Evolutionary conservation across 1,139 yeast species (phyloP), one percentile per base, ranked within the genome.

Genomic region (Candida tropicalis): DNA sequence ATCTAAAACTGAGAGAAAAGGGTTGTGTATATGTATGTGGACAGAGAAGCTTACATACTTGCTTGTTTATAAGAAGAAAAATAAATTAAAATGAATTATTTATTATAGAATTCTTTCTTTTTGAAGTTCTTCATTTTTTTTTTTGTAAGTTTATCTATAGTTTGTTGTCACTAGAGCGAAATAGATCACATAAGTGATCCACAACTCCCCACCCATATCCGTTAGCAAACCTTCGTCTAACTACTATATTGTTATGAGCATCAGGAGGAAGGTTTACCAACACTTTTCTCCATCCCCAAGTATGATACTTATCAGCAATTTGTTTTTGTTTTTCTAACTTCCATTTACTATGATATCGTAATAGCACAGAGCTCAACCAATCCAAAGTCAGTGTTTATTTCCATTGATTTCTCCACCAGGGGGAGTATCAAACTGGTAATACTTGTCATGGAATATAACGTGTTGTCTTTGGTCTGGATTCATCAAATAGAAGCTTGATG

Each of bases 181-280:
- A 37, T 23, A 37, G 12, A 16, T 52, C 55, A 45, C 67, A 61
- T 20, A 66, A 43, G 44, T 64, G 68, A 46, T 86, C 89, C 24
- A 93, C 71, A 0, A 90, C 97, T 0, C 87, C 89, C 97, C 98
- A 91, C 2, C 99, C 99, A 63, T 85, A 91, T 0, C 97, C 96
- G 66, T 93, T 93, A 8, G 95, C 82, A 70, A 88, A 93, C 48
- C 90, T 68, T 52, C 99, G 72, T 50, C 99, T 70, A 0, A 93
- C 99, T 12, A 87, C 73, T 35, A 95, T 90, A 57, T 93, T 93
- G 59, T 93, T 93, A 60, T 93, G 99, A 0, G 99, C 97, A 63
- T 93, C 99, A 0, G 97, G 97, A 42, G 85, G 84, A 45, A 95
- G 65, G 41, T 82, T 79, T 1, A 93, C 97, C 38, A 95, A 66